Evolutionary conservation across 139 green algal species (phyloP), one percentile per base, ranked within the genome.

Genomic region (Zygnema cylindricum): DNA sequence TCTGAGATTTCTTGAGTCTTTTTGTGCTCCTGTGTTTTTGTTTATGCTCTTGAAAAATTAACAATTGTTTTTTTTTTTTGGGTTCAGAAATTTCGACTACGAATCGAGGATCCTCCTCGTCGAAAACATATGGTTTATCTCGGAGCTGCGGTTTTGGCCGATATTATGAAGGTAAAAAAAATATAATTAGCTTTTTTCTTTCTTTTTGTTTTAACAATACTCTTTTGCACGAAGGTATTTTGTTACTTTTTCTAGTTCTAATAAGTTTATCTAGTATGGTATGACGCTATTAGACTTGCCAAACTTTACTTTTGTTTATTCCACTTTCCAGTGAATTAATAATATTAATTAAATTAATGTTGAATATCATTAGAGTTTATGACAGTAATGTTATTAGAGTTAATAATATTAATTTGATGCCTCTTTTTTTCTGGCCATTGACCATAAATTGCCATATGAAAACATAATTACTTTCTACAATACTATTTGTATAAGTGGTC

Each of bases 121-220:
- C 91, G 95, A 40, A 93, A 94, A 82, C 93, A 98, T 88, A 94
- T 95, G 86, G 95, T 96, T 1, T 98, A 96, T 82, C 63, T 93
- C 30, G 96, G 96, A 0, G 96, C 91, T 0, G 91, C 95, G 0
- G 93, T 98, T 16, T 87, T 98, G 76, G 95, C 95, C 32, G 94
- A 96, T 81, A 95, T 98, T 82, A 97, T 97, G 95, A 92, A 94
- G 77, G 92, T 89, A n/a, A n/a, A n/a, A 55, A 42, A 41, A 22
- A 1, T 75, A 21, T 2, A 3, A 63, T 63, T 0, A 43, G 1
- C 0, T 16, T 11, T 38, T 38, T 16, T 38, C 71, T 38, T 11
- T 81, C 71, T 38, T 81, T 21, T 38, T 81, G 16, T 35, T 38
- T 38, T 16, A 55, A 55, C 71, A 16, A 36, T 38, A 11, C 21